A percentile compares a stretch with the other conserved stretches of the same genome.
Evolutionary conservation across 345 rosid species (phyloP).

Genomic region (Triadica sebifera): DNA sequence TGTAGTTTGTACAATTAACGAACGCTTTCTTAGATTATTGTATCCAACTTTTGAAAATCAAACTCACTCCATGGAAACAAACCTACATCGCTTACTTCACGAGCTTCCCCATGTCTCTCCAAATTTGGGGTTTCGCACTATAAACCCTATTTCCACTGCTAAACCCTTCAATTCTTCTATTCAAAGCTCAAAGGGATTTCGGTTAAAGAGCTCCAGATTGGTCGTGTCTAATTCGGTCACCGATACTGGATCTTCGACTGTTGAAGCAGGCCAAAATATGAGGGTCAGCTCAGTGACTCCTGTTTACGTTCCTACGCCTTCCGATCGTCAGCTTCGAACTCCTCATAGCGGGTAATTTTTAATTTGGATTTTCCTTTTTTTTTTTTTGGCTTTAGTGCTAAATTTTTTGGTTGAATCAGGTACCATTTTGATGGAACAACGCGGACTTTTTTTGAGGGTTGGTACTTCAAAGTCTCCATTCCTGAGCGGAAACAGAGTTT

Average conservation of each 20-base stretch:
- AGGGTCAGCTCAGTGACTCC: conserved; percentile 40
- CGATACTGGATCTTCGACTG: conserved; percentile 11
- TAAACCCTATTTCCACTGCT: conserved; percentile 6
- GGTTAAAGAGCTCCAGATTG: conserved; percentile 21
- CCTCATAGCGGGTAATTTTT: conserved; percentile 87
- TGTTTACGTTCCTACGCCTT: conserved; percentile 61
- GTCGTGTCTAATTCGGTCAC: conserved; percentile 33
- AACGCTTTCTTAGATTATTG: too few relatives aligned
- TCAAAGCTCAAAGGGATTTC: conserved; percentile 16
- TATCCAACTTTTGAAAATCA: background rate
- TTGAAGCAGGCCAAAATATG: conserved; percentile 8
- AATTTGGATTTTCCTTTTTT: background rate
- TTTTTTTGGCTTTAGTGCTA: background rate
- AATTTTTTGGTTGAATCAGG: conserved; percentile 32
- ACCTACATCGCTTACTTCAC: background rate
- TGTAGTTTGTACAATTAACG: background rate
- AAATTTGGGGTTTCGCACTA: conserved; percentile 12
- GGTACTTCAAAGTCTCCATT: conserved; percentile 92
- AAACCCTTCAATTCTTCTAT: conserved; percentile 18
- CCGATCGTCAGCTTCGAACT: conserved; percentile 66
- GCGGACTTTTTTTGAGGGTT: conserved; percentile 80
- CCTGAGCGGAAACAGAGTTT: conserved; percentile 84
- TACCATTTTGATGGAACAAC: conserved; percentile 87
- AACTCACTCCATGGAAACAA: background rate
- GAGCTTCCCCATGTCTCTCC: conserved; percentile 20